These are phyloP conservation scores for Naganishia liquefaciens DNA, from an alignment of 1,284 basidiomycete genomes.

Conservation along the genomic window DNA sequence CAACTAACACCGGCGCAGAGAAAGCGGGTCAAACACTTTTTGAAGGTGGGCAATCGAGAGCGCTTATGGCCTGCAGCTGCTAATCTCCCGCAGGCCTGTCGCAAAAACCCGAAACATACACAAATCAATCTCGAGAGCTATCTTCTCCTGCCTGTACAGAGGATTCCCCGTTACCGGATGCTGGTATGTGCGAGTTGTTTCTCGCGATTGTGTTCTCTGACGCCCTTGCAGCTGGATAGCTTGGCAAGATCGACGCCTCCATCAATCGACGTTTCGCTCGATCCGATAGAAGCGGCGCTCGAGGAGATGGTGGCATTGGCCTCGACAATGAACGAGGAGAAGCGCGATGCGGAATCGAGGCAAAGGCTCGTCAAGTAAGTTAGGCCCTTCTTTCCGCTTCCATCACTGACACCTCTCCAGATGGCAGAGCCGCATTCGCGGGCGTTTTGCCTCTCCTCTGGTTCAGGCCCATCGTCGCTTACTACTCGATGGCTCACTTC, in stretches of 20 bases:
- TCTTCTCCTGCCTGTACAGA: conserved; percentile 89
- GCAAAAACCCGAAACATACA: conserved; percentile 83
- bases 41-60: conserved; percentile 59
- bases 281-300: conserved; percentile 81
- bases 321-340: conserved; percentile 94
- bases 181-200: conserved; percentile 61
- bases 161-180: conserved; percentile 91
- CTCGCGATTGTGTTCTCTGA: background rate
- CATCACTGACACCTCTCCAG: conserved; percentile 41
- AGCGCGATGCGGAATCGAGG: conserved; percentile 87
- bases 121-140: conserved; percentile 96
- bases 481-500: conserved; percentile 80
- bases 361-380: conserved; percentile 73
- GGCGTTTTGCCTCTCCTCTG: conserved; percentile 88
- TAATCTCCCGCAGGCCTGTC: conserved; percentile 60
- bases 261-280: conserved; percentile 66
- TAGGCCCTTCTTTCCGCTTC: conserved; percentile 13
- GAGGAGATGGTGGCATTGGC: conserved; percentile 82
- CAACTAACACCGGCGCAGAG: conserved; percentile 69
- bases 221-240: conserved; percentile 68
- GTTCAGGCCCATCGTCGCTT: conserved; percentile 96
- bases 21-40: conserved; percentile 79
- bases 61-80: conserved; percentile 2
- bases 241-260: conserved; percentile 80
- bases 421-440: conserved; percentile 86